Evolutionary conservation across 495 filamentous ascomycete genomes (phyloP).

Genomic region (Clavariopsis aquatica): DNA sequence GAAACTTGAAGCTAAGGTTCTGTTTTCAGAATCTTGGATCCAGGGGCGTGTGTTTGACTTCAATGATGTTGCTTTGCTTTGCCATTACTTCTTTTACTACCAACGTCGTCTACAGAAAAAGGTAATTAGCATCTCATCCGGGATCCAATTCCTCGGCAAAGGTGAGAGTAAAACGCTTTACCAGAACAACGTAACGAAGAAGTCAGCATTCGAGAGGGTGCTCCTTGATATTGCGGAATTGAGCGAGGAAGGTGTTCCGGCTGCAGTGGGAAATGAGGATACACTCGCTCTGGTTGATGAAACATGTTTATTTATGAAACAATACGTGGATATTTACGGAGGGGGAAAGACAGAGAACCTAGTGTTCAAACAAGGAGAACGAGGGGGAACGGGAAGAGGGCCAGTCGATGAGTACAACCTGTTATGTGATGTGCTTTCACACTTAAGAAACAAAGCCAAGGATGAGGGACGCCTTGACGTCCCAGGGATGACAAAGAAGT

Average conservation of each 20-base stretch:
- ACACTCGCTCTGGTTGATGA: not conserved
- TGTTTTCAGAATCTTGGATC: constrained; percentile 16
- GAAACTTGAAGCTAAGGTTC: constrained; percentile 14
- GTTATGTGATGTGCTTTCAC: constrained; percentile 5
- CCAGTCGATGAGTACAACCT: constrained; percentile 20
- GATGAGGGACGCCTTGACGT: constrained; percentile 8
- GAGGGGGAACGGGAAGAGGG: constrained; percentile 3
- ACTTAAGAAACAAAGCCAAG: not conserved
- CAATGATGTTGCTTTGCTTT: constrained; percentile 13
- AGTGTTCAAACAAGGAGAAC: constrained; percentile 2
- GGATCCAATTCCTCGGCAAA: not conserved
- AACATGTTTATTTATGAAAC: not conserved
- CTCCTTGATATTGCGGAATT: not conserved
- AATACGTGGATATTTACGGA: not conserved
- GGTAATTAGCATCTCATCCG: constrained; percentile 4
- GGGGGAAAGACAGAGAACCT: not conserved
- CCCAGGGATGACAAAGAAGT: constrained; percentile 12
- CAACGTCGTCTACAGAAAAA: constrained; percentile 23
- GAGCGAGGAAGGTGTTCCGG: not conserved
- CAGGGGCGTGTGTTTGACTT: constrained; percentile 13
- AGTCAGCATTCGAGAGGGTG: not conserved
- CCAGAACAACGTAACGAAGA: not conserved
- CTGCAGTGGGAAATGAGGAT: not conserved
- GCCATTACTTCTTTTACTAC: constrained; percentile 25
- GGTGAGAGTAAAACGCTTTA: not conserved